Base-by-base conservation (phyloP, 495 filamentous ascomycete genomes). In the Aspergillus kassunensis region DNA sequence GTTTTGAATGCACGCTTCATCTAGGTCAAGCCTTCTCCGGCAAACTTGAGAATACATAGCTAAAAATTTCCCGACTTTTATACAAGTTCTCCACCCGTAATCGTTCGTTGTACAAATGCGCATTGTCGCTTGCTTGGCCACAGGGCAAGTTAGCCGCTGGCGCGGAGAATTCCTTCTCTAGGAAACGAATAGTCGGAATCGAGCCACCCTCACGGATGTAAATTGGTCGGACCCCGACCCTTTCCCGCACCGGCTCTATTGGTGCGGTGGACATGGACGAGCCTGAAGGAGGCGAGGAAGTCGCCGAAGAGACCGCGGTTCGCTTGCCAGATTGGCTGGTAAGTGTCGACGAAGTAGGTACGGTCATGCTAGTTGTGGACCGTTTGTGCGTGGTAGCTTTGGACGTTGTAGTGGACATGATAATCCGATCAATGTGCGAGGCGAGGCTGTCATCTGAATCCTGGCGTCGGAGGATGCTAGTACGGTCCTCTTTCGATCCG, bases 121-220 rank as follows among this genome's bases (percentile, higher is more conserved):
- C 93, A 45, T 82, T 81, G 64, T 98, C 93, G 62, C 90, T 97
- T 35, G 91, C 90, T 67, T 97, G 93, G 2, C 93, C 93, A 62
- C 91, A 96, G 0, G 93, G 95, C 34, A 98, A 63, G 67, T 97
- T 92, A 0, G 93, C 93, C 0, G 95, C 93, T 0, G 91, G 90
- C 0, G 93, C 93, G 2, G 80, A 79, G 62, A 97, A 97, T 60
- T 95, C 91, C 70, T 95, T 93, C 66, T 98, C 93, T 40, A 98
- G 65, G 65, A 97, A 97, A 9, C 93, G 74, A 51, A 96, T 96
- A 0, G 88, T 85, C 1, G 95, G 91, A 56, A 98, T 97, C 0
- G 87, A 91, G 3, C 93, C 93, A 2, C 93, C 93, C 71, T 98
- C 93, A 10, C 93, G 82, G 60, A 98, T 98, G 65, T 95, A 98